These are phyloP conservation scores for Leccinum subtestaceum DNA, from an alignment of 768 basidiomycete species.

Conservation along the genomic window DNA sequence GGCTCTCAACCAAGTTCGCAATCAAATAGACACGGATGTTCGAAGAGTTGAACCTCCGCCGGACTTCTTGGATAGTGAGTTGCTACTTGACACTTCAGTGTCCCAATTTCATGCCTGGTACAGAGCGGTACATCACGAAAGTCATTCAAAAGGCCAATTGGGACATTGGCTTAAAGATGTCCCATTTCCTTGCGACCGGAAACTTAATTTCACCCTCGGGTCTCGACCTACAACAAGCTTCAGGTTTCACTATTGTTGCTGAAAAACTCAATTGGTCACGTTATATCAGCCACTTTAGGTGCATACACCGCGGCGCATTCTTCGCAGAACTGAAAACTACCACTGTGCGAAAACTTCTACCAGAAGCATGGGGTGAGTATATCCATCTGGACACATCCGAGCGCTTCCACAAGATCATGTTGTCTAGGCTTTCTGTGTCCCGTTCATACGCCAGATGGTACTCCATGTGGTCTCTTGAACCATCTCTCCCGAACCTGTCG, in stretches of 20 bases:
- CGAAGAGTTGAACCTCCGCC: conserved; percentile 69
- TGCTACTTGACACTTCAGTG: not conserved
- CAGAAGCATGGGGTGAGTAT: conserved; percentile 91
- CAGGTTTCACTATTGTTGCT: conserved; percentile 98
- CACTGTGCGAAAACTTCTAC: conserved; percentile 91
- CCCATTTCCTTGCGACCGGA: conserved; percentile 96
- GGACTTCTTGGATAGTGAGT: conserved; percentile 86
- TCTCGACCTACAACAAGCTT: conserved; percentile 93
- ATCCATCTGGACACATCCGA: not conserved
- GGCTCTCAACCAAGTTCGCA: conserved; percentile 68
- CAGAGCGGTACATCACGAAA: conserved; percentile 81
- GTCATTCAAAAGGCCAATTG: conserved; percentile 77
- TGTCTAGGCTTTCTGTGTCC: conserved; percentile 89
- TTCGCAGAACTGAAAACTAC: conserved; percentile 99
- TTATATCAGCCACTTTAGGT: conserved; percentile 96
- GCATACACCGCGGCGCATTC: conserved; percentile 98
- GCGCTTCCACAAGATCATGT: conserved; percentile 8
- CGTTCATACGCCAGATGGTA: conserved; percentile 97
- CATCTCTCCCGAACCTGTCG: conserved; percentile 93
- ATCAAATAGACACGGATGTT: conserved; percentile 69
- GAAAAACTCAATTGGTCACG: conserved; percentile 99
- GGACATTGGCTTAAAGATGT: conserved; percentile 85
- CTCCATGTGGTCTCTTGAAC: conserved; percentile 96
- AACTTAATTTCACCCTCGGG: conserved; percentile 94
- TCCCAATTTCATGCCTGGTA: conserved; percentile 5